Evolutionary conservation across 75 land plant genomes (phyloP), one percentile per base, ranked within the genome.

Genomic region (Pinus taeda): DNA sequence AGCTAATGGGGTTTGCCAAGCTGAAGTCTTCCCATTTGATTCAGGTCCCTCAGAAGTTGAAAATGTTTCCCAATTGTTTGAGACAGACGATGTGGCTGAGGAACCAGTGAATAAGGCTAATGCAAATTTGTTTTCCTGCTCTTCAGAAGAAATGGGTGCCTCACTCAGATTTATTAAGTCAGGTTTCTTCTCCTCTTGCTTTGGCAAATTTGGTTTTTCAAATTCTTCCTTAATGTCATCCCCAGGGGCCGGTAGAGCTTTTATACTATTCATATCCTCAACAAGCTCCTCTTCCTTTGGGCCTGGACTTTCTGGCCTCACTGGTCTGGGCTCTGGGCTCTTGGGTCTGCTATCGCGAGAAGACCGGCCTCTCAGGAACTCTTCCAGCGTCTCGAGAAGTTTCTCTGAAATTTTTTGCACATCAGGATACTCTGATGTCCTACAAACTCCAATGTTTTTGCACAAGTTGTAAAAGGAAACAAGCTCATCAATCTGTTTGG

Each of bases 401-500:
- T 87, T 84, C 15, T 79, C 83, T 11, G 95, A 81, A 45, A 95
- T 79, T 61, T 80, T 84, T 29, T 86, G 86, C 1, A 97, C 88
- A 30, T 69, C 78, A 0, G 96, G 96, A 72, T 97, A 95, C 77
- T 97, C 98, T 0, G 96, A 88, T 0, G 83, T 71, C 75, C 98
- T 82, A 0, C 93, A 96, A 8, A 97, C 83, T 0, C 98, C 99
- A 15, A 80, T 80, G 60, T 82, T 73, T 83, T 86, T 90, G 81
- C 98, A 95, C 15, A 86, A 18, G 6, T 22, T 77, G 81, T 91
- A 97, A 70, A 95, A 97, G 11, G 71, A 65, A 45, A 57, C 70
- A 2, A 97, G 91, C 80, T 91, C 94, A 9, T 89, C 90, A 63
- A 85, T 84, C 65, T 91, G 98, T 79, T 90, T 90, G 14, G 91